These are phyloP conservation scores for Plenodomus lindquistii DNA, from an alignment of 2,329 filamentous ascomycete species.

Conservation along the genomic window DNA sequence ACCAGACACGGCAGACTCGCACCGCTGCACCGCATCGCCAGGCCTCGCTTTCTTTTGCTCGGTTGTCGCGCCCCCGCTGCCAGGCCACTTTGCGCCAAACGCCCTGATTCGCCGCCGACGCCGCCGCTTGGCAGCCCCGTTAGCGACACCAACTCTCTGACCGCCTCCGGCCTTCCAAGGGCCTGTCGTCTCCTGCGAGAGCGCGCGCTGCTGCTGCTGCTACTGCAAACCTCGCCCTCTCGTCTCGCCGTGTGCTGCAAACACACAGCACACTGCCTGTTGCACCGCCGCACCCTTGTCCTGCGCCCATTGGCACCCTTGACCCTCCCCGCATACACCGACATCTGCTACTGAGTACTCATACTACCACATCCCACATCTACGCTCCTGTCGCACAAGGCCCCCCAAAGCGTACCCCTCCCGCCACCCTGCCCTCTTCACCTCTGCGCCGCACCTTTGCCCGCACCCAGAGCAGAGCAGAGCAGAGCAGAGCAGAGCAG, in stretches of 20 bases:
- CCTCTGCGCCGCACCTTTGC: slow-evolving; percentile 8
- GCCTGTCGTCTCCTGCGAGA: neutral
- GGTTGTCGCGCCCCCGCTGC: slow-evolving; percentile 16
- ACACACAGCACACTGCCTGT: slow-evolving; percentile 6
- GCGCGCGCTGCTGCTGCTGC: neutral
- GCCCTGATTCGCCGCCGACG: slow-evolving; percentile 30
- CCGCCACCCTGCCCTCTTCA: slow-evolving; percentile 11
- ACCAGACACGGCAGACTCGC: neutral
- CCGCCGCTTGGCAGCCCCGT: slow-evolving; percentile 25
- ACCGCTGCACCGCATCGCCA: slow-evolving; percentile 18
- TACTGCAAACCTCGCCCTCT: slow-evolving; percentile 2
- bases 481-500: slow-evolving; percentile 1
- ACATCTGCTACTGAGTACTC: slow-evolving; percentile 23
- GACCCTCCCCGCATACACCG: slow-evolving; percentile 32
- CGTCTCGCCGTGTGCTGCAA: slow-evolving; percentile 8
- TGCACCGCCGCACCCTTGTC: slow-evolving; percentile 9
- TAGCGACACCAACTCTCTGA: slow-evolving; percentile 30
- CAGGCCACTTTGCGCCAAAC: slow-evolving; percentile 20
- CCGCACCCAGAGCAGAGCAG: neutral
- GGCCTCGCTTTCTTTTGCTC: slow-evolving; percentile 20
- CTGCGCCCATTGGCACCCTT: slow-evolving; percentile 13
- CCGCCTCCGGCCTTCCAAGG: slow-evolving; percentile 28
- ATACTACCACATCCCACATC: slow-evolving; percentile 28
- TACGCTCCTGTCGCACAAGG: slow-evolving; percentile 24
- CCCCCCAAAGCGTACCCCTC: slow-evolving; percentile 15